Evolutionary conservation across 257 asterid genomes (phyloP).

Genomic region (Solanum pimpinellifolium): DNA sequence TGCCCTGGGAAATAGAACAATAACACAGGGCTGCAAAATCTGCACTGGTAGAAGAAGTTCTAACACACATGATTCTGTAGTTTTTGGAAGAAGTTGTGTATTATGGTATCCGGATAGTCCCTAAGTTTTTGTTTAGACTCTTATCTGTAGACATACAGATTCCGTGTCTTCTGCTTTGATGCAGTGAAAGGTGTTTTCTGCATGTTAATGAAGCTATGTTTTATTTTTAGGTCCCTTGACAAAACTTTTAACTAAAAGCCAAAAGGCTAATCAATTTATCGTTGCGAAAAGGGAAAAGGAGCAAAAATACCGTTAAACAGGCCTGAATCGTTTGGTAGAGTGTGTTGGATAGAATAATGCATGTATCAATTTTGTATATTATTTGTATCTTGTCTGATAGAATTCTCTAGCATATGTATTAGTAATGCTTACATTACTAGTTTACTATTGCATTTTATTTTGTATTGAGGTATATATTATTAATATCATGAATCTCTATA

Average conservation of each 20-base stretch:
- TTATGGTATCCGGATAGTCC: neutral
- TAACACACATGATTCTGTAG: neutral
- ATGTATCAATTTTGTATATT: too few relatives aligned
- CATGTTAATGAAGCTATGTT: neutral
- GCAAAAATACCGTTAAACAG: too few relatives aligned
- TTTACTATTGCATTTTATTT: too few relatives aligned
- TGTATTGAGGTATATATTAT: neutral
- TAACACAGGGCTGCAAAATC: neutral
- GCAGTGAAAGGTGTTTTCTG: neutral
- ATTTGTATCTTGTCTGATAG: too few relatives aligned
- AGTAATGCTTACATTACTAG: neutral
- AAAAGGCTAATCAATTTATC: neutral
- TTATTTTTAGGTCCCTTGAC: neutral
- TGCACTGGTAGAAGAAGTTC: slow-evolving; percentile 1
- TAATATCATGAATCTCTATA: neutral
- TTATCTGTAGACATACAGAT: neutral
- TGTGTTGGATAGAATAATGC: too few relatives aligned
- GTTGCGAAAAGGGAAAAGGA: too few relatives aligned
- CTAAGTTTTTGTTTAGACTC: neutral
- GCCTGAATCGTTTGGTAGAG: accelerated
- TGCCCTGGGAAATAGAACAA: slow-evolving; percentile 21
- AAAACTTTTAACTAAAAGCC: too few relatives aligned
- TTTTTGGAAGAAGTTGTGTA: neutral
- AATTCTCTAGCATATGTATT: too few relatives aligned
- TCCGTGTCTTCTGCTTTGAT: neutral